Evolutionary conservation across 2,329 filamentous ascomycete species (phyloP).

Genomic region (Exophiala oligosperma): DNA sequence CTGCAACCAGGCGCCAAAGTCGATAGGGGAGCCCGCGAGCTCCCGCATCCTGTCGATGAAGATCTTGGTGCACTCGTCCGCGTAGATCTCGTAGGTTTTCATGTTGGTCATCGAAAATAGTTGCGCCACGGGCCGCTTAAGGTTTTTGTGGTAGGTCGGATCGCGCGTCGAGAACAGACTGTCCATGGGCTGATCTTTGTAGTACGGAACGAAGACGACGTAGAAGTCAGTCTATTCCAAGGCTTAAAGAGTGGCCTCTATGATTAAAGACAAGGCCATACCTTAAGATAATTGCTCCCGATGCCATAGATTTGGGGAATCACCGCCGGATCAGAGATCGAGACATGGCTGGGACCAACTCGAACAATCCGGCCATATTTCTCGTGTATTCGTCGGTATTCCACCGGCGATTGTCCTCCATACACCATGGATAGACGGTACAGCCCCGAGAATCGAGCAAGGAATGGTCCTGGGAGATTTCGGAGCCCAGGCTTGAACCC

Average conservation of each 20-base stretch:
- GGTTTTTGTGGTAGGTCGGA: conserved; percentile 7
- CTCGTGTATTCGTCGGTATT: conserved; percentile 11
- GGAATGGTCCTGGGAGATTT: conserved; percentile 60
- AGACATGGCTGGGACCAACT: conserved; percentile 18
- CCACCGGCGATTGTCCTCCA: neutral
- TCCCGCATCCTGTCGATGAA: conserved; percentile 15
- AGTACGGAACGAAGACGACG: neutral
- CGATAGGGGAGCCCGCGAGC: conserved; percentile 11
- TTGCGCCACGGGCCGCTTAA: conserved; percentile 40
- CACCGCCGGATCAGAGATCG: conserved; percentile 13
- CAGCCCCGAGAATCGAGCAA: conserved; percentile 68
- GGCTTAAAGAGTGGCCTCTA: neutral
- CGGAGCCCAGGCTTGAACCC: conserved; percentile 6
- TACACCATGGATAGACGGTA: conserved; percentile 60
- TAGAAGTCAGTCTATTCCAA: conserved; percentile 5
- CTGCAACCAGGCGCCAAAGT: conserved; percentile 61
- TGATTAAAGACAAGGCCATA: neutral
- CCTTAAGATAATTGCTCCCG: conserved; percentile 15
- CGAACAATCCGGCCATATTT: conserved; percentile 18
- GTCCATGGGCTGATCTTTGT: conserved; percentile 3
- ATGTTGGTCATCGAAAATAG: conserved; percentile 51
- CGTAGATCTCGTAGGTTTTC: conserved; percentile 49
- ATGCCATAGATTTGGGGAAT: conserved; percentile 21
- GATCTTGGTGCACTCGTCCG: conserved; percentile 35
- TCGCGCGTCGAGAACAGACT: conserved; percentile 18